Evolutionary conservation across 2,329 filamentous ascomycete species (phyloP).

Genomic region (Rhytidhysteron rufulum): DNA sequence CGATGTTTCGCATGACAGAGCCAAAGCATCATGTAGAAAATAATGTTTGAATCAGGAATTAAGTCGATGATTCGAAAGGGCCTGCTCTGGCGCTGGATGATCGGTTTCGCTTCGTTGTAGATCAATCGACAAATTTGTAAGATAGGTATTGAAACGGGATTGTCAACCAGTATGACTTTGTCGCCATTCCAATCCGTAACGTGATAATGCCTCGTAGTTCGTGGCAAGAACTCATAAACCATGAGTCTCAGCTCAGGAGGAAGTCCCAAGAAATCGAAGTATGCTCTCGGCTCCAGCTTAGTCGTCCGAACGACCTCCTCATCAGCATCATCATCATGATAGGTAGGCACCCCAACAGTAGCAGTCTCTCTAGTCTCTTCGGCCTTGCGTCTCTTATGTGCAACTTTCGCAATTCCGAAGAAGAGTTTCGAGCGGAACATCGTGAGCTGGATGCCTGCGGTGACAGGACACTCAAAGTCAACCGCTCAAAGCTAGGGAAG

Average conservation of each 20-base stretch:
- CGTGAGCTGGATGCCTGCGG: no score
- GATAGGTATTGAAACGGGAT: background rate
- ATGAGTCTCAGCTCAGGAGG: conserved; percentile 2
- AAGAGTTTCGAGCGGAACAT: no score
- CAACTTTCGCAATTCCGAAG: no score
- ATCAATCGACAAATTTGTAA: background rate
- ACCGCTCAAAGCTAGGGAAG: no score
- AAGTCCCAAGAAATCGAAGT: background rate
- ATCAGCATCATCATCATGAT: no score
- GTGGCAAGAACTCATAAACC: conserved; percentile 1
- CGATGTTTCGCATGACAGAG: background rate
- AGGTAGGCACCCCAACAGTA: no score
- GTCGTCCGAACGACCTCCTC: no score
- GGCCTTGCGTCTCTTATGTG: no score
- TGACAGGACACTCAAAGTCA: no score
- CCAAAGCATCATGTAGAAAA: background rate
- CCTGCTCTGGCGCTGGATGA: background rate
- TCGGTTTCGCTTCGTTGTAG: background rate
- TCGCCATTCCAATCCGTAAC: background rate
- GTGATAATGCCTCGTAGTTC: background rate
- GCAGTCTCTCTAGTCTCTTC: no score
- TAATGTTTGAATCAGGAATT: background rate
- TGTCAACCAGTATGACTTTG: background rate
- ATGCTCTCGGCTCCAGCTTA: background rate
- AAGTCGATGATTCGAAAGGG: background rate